Evolutionary conservation across 2,329 filamentous ascomycete species (phyloP), one percentile per base, ranked within the genome.

Genomic region (Penicillium sp.): DNA sequence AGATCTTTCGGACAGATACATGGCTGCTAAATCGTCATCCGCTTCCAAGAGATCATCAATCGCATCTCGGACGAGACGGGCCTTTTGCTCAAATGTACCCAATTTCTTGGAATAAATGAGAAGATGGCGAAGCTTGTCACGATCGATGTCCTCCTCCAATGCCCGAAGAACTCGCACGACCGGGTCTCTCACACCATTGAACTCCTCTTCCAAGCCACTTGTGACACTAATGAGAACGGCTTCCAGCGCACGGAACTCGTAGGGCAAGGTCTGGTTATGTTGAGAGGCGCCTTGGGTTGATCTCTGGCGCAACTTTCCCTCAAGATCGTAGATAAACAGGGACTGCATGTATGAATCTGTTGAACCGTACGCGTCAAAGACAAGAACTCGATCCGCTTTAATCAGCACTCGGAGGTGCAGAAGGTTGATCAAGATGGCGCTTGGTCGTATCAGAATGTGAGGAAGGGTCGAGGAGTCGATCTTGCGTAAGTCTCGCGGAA

Each of bases 21-120:
- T 97, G 61, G 88, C 84, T 14, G 92, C 88, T 32, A 99, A 77
- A 70, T 99, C 94, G 71, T 99, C 94, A 69, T 99, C 94, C 5
- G 92, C 94, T 75, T 99, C 94, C 34, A 99, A 83, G 21, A 99
- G 78, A 71, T 99, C 94, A 59, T 97, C 92, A 54, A 99, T 92
- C 22, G 94, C 92, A 69, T 97, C 93, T 56, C 94, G 85, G 43
- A 99, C 93, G 29, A 99, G 80, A 67, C 93, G 89, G 14, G 92
- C 93, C 72, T 96, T 97, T 74, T 97, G 94, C 76, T 97, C 94
- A 72, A 99, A 99, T 2, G 92, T 96, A 71, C 91, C 94, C 47
- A 99, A 82, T 66, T 93, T 90, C 78, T 99, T 99, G 22, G 91
- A 96, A 70, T 96, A 88, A 54, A 97, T 92, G 53, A 99, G 85